Evolutionary conservation across 495 filamentous ascomycete genomes (phyloP), one percentile per base, ranked within the genome.

Genomic region (Podospora appendiculata): DNA sequence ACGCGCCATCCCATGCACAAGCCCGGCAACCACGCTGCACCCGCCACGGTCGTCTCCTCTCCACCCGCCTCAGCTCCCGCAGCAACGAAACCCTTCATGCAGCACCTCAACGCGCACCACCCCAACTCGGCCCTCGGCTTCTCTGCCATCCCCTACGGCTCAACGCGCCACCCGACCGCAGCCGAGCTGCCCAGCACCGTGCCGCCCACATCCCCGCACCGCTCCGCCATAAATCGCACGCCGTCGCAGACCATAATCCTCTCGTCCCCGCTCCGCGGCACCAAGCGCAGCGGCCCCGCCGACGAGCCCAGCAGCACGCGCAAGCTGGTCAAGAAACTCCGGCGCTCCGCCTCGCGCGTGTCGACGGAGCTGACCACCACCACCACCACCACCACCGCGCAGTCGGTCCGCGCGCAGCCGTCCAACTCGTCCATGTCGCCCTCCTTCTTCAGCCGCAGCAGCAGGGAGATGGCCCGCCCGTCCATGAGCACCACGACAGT

Each of bases 261-360:
- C 0, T 14, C 45, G 13, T 57, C 51, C 2, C 48, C 51, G 5
- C 45, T 32, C 12, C 58, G 61, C 36, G 64, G 66, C 45, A 63
- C 54, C 32, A 69, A 68, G 51, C 62, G 19, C 4, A 44, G 67
- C 45, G 49, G 45, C 16, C 47, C 46, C n/a, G 32, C 57, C 9
- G 44, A 51, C 19, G 47, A 40, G 16, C 40, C 40, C 6, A 53
- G 54, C 38, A 17, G 32, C 32, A 45, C 33, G 12, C 58, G 67
- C 41, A 68, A 64, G 50, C 55, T 68, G 5, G 60, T 66, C 58
- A 71, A 70, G 62, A 70, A 70, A 48, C 57, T 71, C 11, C 61
- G 68, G 5, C 51, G 51, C 38, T 63, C 61, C 5, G 52, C 56
- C 10, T 64, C 62, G 6, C 54, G 58, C 14, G 45, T 58, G 4